These are phyloP conservation scores for Penicillium manginii DNA, from an alignment of 495 filamentous ascomycete genomes.

Conservation along the genomic window DNA sequence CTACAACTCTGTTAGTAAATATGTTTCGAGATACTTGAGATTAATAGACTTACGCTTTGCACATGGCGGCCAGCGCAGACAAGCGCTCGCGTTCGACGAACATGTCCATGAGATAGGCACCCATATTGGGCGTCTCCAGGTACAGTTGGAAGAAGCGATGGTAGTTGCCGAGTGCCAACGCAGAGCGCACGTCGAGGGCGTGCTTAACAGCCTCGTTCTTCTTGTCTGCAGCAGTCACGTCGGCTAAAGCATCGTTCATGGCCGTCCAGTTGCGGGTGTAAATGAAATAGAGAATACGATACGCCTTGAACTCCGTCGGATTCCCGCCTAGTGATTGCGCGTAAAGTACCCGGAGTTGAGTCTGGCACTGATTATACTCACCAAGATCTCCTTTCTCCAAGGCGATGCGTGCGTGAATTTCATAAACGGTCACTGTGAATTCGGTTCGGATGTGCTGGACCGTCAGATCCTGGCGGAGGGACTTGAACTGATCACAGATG, in stretches of 20 bases:
- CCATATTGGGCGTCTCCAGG: constrained; percentile 94
- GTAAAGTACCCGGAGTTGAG: constrained; percentile 91
- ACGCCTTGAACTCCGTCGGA: constrained; percentile 95
- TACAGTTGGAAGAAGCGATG: constrained; percentile 97
- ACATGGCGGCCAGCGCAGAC: constrained; percentile 84
- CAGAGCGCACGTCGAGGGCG: constrained; percentile 87
- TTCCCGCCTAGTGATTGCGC: constrained; percentile 83
- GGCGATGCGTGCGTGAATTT: constrained; percentile 96
- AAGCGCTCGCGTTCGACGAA: constrained; percentile 93
- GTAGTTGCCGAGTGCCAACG: constrained; percentile 91
- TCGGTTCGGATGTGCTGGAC: constrained; percentile 96
- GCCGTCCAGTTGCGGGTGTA: constrained; percentile 97
- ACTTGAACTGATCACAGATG: constrained; percentile 99
- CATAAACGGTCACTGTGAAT: constrained; percentile 94
- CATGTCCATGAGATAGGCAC: constrained; percentile 98
- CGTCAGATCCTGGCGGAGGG: constrained; percentile 94
- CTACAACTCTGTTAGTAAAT: constrained; percentile 57
- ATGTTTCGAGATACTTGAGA: neutral
- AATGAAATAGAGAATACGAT: constrained; percentile 99
- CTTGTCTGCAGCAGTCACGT: constrained; percentile 97
- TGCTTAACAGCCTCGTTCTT: constrained; percentile 81
- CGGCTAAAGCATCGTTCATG: constrained; percentile 96
- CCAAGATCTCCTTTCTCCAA: constrained; percentile 98
- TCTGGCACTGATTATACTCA: constrained; percentile 99
- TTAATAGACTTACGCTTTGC: constrained; percentile 78